Evolutionary conservation across 2,329 filamentous ascomycete species (phyloP).

Genomic region (Lithohypha guttulata): DNA sequence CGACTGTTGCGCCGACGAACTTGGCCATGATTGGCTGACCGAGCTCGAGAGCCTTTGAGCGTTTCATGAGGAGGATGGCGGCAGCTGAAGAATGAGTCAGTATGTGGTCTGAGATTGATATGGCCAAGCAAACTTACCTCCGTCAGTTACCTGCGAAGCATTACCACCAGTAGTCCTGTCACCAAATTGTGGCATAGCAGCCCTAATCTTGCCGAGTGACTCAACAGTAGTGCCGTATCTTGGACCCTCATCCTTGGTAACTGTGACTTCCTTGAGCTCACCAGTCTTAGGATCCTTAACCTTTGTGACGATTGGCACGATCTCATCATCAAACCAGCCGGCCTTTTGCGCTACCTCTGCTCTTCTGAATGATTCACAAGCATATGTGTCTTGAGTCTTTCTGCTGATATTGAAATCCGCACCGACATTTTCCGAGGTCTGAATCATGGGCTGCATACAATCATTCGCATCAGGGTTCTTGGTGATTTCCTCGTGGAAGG

Average conservation of each 20-base stretch:
- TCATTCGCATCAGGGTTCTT: constrained; percentile 67
- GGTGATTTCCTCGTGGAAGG: constrained; percentile 69
- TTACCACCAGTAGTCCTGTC: constrained; percentile 83
- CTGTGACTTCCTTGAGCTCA: constrained; percentile 62
- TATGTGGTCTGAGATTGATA: constrained; percentile 10
- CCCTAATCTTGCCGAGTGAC: constrained; percentile 68
- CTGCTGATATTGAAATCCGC: constrained; percentile 77
- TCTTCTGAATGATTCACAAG: constrained; percentile 74
- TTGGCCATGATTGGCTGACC: constrained; percentile 89
- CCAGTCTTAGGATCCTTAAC: constrained; percentile 77
- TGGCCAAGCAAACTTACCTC: constrained; percentile 41
- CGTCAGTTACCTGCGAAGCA: constrained; percentile 88
- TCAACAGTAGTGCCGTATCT: constrained; percentile 82
- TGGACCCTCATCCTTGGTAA: constrained; percentile 83
- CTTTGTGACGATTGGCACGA: constrained; percentile 72
- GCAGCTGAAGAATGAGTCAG: constrained; percentile 47
- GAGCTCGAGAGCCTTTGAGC: constrained; percentile 73
- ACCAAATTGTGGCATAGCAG: constrained; percentile 84
- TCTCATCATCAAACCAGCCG: constrained; percentile 89
- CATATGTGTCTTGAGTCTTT: constrained; percentile 71
- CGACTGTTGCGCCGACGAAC: constrained; percentile 82
- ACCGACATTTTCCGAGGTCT: constrained; percentile 93
- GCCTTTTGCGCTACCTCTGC: constrained; percentile 85
- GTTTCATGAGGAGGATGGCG: constrained; percentile 85
- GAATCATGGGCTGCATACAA: constrained; percentile 93